A percentile compares a stretch with the other conserved stretches of the same genome.
Evolutionary conservation across 352 stramenopile species (phyloP).

Genomic region (Pythium guiyangense): DNA sequence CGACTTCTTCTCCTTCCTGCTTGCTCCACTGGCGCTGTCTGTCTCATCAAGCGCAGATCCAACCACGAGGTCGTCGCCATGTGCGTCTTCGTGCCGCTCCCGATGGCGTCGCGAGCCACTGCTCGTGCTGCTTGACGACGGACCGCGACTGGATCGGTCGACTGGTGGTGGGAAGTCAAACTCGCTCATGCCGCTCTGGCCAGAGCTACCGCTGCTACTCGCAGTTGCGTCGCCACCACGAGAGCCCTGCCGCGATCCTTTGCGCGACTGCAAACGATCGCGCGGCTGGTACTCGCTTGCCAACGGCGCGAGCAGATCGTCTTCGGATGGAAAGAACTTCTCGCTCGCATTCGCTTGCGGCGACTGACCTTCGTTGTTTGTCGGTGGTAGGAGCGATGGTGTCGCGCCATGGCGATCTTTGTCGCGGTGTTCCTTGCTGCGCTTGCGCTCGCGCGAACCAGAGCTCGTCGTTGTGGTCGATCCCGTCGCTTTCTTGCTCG

Average conservation of each 20-base stretch:
- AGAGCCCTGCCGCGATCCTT: slow-evolving; percentile 59
- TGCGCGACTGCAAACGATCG: slow-evolving; percentile 71
- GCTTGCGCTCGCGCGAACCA: slow-evolving; percentile 3
- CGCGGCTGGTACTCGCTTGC: slow-evolving; percentile 54
- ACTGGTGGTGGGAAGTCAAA: slow-evolving; percentile 28
- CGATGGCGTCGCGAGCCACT: slow-evolving; percentile 26
- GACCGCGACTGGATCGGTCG: neutral
- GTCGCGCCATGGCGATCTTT: neutral
- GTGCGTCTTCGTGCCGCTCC: slow-evolving; percentile 22
- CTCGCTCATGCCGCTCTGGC: slow-evolving; percentile 32
- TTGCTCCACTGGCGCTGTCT: slow-evolving; percentile 8
- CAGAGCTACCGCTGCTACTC: slow-evolving; percentile 18
- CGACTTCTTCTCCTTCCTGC: slow-evolving; percentile 28
- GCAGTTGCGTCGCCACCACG: slow-evolving; percentile 18
- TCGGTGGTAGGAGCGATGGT: neutral
- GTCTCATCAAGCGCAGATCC: neutral
- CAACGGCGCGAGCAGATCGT: slow-evolving; percentile 36
- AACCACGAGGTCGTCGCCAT: neutral
- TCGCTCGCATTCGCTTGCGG: slow-evolving; percentile 5
- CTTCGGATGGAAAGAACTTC: slow-evolving; percentile 21
- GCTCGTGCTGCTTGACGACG: slow-evolving; percentile 1
- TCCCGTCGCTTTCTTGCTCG: slow-evolving; percentile 3
- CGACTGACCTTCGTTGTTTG: slow-evolving; percentile 15
- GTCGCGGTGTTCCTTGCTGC: slow-evolving; percentile 7
- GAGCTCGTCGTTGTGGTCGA: slow-evolving; percentile 7